phyloP scores from a whole-genome alignment of 2,329 filamentous ascomycete species.

The Aspergillus caelatus region DNA sequence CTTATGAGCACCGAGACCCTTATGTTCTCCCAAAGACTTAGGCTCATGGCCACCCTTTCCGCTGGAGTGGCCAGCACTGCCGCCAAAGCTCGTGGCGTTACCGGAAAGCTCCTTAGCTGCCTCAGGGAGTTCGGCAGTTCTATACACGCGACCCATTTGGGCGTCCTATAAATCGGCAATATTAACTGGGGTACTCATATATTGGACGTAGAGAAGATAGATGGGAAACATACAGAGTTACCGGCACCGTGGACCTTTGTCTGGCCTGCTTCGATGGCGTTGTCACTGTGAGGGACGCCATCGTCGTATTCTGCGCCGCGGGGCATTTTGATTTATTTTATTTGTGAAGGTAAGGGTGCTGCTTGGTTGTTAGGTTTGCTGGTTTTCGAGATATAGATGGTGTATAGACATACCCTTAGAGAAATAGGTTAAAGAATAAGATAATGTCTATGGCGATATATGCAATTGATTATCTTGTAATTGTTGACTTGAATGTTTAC shows the following conservation, averaged over 20 bases:
- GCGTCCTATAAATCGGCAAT: slow-evolving; percentile 22
- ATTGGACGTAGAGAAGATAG: too few relatives aligned
- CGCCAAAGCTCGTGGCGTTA: slow-evolving; percentile 26
- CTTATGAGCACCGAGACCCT: slow-evolving; percentile 33
- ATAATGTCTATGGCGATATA: neutral
- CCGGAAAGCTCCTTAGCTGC: slow-evolving; percentile 29
- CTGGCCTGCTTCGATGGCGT: slow-evolving; percentile 38
- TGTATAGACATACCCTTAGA: too few relatives aligned
- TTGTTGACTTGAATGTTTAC: neutral
- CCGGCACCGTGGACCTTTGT: slow-evolving; percentile 40
- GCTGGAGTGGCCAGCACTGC: slow-evolving; percentile 29
- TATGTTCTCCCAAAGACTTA: slow-evolving; percentile 37
- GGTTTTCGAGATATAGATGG: too few relatives aligned
- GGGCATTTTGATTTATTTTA: slow-evolving; percentile 30
- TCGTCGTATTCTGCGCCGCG: slow-evolving; percentile 46
- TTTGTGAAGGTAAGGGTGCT: neutral
- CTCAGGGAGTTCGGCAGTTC: slow-evolving; percentile 40
- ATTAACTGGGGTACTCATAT: neutral
- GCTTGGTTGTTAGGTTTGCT: neutral
- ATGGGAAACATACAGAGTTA: slow-evolving; percentile 27
- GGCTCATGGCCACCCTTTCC: slow-evolving; percentile 44
- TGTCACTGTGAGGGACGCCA: slow-evolving; percentile 42
- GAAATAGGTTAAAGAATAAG: too few relatives aligned
- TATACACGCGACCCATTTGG: slow-evolving; percentile 34
- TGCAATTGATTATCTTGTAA: neutral